A percentile compares a stretch with the other conserved stretches of the same genome.
phyloP scores from a whole-genome alignment of 2,329 filamentous ascomycete species.

The Hypoxylon sp. region DNA sequence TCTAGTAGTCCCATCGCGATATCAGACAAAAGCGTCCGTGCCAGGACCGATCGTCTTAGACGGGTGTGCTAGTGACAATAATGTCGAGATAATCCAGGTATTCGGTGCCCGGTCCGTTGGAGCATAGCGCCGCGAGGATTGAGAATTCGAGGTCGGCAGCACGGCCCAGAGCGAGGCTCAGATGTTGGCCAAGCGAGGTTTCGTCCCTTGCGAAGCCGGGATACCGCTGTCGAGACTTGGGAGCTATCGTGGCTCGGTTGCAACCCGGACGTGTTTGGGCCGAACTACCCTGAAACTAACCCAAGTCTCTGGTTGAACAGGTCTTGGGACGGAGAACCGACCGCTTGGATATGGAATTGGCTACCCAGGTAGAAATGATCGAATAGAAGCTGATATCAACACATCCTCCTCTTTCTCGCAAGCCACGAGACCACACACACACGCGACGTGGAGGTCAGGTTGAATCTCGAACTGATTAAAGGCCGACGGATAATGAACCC shows the following conservation, averaged over 20 bases:
- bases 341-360: conserved; percentile 15
- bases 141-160: conserved; percentile 2
- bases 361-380: too few relatives aligned
- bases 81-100: not conserved
- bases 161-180: conserved; percentile 8
- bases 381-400: too few relatives aligned
- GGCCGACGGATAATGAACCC: too few relatives aligned
- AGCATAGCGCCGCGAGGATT: conserved; percentile 5
- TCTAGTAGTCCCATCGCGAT: too few relatives aligned
- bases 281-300: conserved; percentile 16
- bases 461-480: too few relatives aligned
- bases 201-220: conserved; percentile 17
- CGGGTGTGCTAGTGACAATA: not conserved
- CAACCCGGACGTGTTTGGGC: conserved; percentile 2
- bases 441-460: too few relatives aligned
- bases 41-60: too few relatives aligned
- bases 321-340: conserved; percentile 18
- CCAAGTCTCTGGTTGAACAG: conserved; percentile 4
- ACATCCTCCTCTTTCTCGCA: too few relatives aligned
- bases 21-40: too few relatives aligned
- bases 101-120: conserved; percentile 1
- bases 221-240: conserved; percentile 2
- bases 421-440: too few relatives aligned
- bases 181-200: not conserved
- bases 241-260: conserved; percentile 3